A percentile compares a stretch with the other conserved stretches of the same genome.
Evolutionary conservation across 805 yeast genomes (phyloP).

Genomic region (Spathaspora boniae): DNA sequence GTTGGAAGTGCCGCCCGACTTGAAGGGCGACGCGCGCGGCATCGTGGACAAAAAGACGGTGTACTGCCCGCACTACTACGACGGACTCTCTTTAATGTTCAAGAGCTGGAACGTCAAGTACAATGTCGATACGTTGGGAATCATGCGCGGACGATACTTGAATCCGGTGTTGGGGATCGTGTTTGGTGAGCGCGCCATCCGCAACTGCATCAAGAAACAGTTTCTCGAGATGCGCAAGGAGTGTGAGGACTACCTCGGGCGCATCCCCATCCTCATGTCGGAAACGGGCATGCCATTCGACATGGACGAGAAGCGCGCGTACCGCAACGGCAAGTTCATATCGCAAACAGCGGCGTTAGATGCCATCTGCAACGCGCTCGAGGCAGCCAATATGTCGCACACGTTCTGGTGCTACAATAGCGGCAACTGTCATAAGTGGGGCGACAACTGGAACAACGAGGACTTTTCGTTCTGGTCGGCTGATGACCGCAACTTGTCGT

Average conservation of each 20-base stretch:
- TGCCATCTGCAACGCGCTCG: slow-evolving; percentile 76
- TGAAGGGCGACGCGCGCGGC: slow-evolving; percentile 44
- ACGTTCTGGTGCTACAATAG: slow-evolving; percentile 86
- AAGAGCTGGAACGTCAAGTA: slow-evolving; percentile 80
- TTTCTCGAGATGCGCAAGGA: slow-evolving; percentile 65
- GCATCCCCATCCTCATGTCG: slow-evolving; percentile 73
- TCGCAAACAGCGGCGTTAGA: slow-evolving; percentile 83
- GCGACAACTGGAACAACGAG: slow-evolving; percentile 92
- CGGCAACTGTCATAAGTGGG: slow-evolving; percentile 74
- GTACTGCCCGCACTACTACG: slow-evolving; percentile 88
- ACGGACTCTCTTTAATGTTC: slow-evolving; percentile 90
- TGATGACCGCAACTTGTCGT: slow-evolving; percentile 45
- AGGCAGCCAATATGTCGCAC: slow-evolving; percentile 65
- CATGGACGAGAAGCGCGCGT: slow-evolving; percentile 81
- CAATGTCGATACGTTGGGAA: slow-evolving; percentile 87
- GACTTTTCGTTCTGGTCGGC: slow-evolving; percentile 85
- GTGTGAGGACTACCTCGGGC: slow-evolving; percentile 58
- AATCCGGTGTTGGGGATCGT: slow-evolving; percentile 75
- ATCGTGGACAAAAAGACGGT: slow-evolving; percentile 64
- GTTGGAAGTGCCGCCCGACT: slow-evolving; percentile 67
- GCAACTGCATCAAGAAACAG: slow-evolving; percentile 70
- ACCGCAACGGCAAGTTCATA: slow-evolving; percentile 57
- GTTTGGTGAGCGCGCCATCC: slow-evolving; percentile 74
- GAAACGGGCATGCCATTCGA: slow-evolving; percentile 99
- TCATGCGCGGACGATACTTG: slow-evolving; percentile 71